Conservation (phyloP, 768 basidiomycete species). For the Rhodotorula babjevae region DNA sequence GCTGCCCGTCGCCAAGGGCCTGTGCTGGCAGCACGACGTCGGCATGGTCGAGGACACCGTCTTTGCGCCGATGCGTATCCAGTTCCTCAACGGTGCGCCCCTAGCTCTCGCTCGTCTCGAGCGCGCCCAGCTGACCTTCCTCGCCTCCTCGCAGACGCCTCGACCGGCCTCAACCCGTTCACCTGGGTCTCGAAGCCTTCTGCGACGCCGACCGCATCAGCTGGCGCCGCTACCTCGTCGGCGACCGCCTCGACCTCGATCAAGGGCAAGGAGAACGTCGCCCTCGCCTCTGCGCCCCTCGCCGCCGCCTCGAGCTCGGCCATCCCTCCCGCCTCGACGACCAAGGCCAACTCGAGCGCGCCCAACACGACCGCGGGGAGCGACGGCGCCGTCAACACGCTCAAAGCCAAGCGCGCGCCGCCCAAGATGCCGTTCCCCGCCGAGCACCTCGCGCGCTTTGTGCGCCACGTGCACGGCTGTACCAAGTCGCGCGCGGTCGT, state of each 20-base stretch:
- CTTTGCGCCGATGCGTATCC: constrained; percentile 26
- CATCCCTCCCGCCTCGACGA: too few relatives aligned
- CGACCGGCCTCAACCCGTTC: constrained; percentile 39
- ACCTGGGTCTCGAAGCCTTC: constrained; percentile 27
- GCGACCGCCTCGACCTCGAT: background rate
- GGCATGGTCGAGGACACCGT: constrained; percentile 1
- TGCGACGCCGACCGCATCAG: background rate
- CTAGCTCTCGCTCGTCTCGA: background rate
- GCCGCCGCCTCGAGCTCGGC: background rate
- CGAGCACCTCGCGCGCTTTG: background rate
- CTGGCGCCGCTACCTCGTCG: background rate
- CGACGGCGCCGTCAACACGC: constrained; percentile 3
- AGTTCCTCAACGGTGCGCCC: constrained; percentile 38
- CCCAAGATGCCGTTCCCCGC: constrained; percentile 16
- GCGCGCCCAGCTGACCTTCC: too few relatives aligned
- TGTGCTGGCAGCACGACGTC: constrained; percentile 21
- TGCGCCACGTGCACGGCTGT: constrained; percentile 7
- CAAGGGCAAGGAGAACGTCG: constrained; percentile 29
- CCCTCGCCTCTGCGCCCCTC: background rate
- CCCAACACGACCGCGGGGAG: background rate
- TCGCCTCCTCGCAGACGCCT: constrained; percentile 9
- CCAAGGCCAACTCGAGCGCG: background rate
- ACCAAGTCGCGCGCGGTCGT: background rate
- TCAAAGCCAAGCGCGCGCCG: constrained; percentile 6
- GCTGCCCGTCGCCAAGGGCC: constrained; percentile 25